phyloP scores from a whole-genome alignment of 2,329 filamentous ascomycete genomes.

The Colletotrichum sp. region DNA sequence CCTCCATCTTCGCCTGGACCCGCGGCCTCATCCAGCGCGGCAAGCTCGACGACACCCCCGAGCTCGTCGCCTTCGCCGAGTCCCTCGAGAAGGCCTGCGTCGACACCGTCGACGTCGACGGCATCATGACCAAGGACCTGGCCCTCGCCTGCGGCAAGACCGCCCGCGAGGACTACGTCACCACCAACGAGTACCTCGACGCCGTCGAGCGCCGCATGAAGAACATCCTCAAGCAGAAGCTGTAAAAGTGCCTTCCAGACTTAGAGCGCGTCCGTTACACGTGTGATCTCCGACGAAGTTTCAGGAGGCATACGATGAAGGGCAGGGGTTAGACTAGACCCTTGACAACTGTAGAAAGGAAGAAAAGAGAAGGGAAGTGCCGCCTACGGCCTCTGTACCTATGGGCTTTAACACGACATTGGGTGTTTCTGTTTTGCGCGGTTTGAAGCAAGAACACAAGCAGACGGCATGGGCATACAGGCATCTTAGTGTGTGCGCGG shows the following conservation, averaged over 20 bases:
- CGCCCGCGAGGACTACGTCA: slow-evolving; percentile 84
- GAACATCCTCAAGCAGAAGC: slow-evolving; percentile 77
- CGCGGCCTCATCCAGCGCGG: slow-evolving; percentile 92
- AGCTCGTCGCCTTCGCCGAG: slow-evolving; percentile 90
- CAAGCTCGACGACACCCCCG: slow-evolving; percentile 90
- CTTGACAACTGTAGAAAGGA: neutral
- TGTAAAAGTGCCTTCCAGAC: slow-evolving; percentile 50
- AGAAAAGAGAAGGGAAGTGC: neutral
- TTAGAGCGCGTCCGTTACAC: neutral
- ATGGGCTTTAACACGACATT: slow-evolving; percentile 3
- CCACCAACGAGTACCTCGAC: slow-evolving; percentile 88
- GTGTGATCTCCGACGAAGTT: neutral
- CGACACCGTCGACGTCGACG: slow-evolving; percentile 91
- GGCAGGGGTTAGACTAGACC: neutral
- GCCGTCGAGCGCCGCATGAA: slow-evolving; percentile 93
- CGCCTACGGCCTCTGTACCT: neutral
- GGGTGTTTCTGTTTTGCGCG: neutral
- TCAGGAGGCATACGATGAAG: neutral
- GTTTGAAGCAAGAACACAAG: neutral
- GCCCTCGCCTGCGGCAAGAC: slow-evolving; percentile 94
- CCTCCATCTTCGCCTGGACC: slow-evolving; percentile 99
- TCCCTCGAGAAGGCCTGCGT: slow-evolving; percentile 90
- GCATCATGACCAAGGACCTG: slow-evolving; percentile 99
- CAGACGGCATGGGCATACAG: neutral
- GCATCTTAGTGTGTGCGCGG: neutral